Percentiles rank a stretch among this genome's conserved stretches.
Evolutionary conservation across 495 filamentous ascomycete genomes (phyloP).

Genomic region (Podospora tetraspora): DNA sequence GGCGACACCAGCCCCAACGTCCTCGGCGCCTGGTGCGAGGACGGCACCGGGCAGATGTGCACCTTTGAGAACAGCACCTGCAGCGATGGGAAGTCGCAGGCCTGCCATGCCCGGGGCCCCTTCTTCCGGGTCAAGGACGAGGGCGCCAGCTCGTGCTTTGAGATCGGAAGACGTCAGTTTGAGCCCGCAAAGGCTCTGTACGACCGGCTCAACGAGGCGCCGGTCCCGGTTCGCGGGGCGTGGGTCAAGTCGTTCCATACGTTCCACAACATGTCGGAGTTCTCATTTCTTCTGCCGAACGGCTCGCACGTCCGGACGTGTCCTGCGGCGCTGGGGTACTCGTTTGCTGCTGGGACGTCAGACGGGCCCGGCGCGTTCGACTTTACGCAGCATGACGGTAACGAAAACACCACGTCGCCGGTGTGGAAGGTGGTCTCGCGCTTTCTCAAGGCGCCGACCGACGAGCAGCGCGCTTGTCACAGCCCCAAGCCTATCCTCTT

Average conservation of each 20-base stretch:
- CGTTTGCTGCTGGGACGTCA: slow-evolving; percentile 90
- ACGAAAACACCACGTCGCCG: slow-evolving; percentile 69
- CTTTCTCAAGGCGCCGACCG: slow-evolving; percentile 64
- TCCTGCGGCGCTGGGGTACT: slow-evolving; percentile 87
- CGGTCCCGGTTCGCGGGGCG: slow-evolving; percentile 51
- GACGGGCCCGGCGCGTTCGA: slow-evolving; percentile 93
- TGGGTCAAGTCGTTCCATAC: slow-evolving; percentile 68
- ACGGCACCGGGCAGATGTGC: slow-evolving; percentile 61
- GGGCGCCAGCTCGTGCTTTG: slow-evolving; percentile 73
- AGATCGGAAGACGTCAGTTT: slow-evolving; percentile 72
- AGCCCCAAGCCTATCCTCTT: slow-evolving; percentile 80
- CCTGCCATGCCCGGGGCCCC: slow-evolving; percentile 81
- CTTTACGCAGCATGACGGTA: slow-evolving; percentile 81
- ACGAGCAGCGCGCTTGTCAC: slow-evolving; percentile 74
- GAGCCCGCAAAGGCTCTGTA: slow-evolving; percentile 61
- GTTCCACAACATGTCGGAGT: slow-evolving; percentile 70
- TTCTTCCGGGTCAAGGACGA: slow-evolving; percentile 65
- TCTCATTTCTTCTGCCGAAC: slow-evolving; percentile 69
- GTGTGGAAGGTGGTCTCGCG: slow-evolving; percentile 74
- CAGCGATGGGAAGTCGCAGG: slow-evolving; percentile 58
- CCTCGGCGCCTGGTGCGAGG: slow-evolving; percentile 75
- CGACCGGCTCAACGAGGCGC: slow-evolving; percentile 43
- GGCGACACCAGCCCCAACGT: slow-evolving; percentile 91
- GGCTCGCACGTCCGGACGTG: slow-evolving; percentile 69
- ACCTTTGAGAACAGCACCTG: slow-evolving; percentile 73